phyloP scores from a whole-genome alignment of 352 stramenopile genomes.

The Pythium myriotylum region DNA sequence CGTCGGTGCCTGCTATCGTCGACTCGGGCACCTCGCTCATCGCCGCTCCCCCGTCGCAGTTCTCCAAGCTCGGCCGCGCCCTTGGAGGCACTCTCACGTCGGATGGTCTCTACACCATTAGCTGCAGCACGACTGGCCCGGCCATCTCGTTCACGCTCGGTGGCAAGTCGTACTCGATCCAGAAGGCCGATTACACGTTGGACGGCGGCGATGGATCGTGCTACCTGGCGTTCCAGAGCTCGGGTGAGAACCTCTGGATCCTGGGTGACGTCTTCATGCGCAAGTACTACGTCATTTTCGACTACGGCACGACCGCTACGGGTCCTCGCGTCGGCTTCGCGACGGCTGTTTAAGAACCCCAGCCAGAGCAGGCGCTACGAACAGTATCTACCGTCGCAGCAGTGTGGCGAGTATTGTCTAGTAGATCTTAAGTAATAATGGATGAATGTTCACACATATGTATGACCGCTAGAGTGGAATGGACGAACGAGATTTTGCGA shows the following conservation, averaged over 20 bases:
- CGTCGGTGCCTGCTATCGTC: slow-evolving; percentile 88
- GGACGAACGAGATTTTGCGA: no score
- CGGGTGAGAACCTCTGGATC: slow-evolving; percentile 91
- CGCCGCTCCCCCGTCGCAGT: slow-evolving; percentile 86
- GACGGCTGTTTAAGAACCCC: slow-evolving; percentile 63
- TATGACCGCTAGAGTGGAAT: no score
- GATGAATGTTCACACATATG: no score
- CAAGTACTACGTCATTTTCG: slow-evolving; percentile 95
- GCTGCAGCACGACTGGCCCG: slow-evolving; percentile 84
- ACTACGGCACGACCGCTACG: slow-evolving; percentile 73
- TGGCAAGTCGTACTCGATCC: slow-evolving; percentile 90
- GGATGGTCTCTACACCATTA: slow-evolving; percentile 89
- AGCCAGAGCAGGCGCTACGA: no score
- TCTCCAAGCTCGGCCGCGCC: slow-evolving; percentile 80
- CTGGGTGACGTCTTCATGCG: slow-evolving; percentile 96
- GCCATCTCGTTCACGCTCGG: slow-evolving; percentile 93
- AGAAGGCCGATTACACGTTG: slow-evolving; percentile 93
- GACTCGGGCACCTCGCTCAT: slow-evolving; percentile 97
- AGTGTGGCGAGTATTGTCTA: no score
- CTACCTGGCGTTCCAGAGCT: slow-evolving; percentile 95
- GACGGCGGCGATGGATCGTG: slow-evolving; percentile 84
- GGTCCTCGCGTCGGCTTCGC: slow-evolving; percentile 89
- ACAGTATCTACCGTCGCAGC: no score
- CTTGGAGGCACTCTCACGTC: slow-evolving; percentile 83
- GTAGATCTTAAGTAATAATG: no score